Base-by-base conservation (phyloP, 805 yeast species). In the Saccharomycopsis selenospora region DNA sequence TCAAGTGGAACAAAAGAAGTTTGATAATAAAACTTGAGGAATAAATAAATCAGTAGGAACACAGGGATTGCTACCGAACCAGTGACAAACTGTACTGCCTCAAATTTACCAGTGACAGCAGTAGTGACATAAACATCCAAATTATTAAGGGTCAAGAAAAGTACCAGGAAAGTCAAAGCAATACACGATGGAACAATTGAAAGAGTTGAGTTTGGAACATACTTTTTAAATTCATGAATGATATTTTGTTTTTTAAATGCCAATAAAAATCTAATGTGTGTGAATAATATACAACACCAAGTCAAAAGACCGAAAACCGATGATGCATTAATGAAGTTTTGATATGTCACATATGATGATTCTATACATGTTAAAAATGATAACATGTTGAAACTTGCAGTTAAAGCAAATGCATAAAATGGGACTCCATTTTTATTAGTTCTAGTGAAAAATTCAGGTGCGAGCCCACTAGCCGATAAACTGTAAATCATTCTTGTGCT, bases 31-130 rank as follows among this genome's bases (percentile, higher is more conserved):
- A 44, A 57, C 69, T 71, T 66, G 63, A 69, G 14, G 65, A 70
- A 52, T 56, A 42, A 44, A 55, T 64, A 60, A 61, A 60, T 26
- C 7, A 64, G 55, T 17, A 70, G 2, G 53, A 68, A 71, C 7
- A 70, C 66, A 14, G 76, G 76, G 43, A 84, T 72, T 26, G 85
- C 85, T 58, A 85, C 80, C 66, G 85, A 84, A 41, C 90, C 89
- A 28, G 91, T 82, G 59, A 85, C 81, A 60, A 85, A 85, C 17
- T 70, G 70, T 63, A 78, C 76, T 66, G 79, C 80, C 54, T 76
- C 74, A 61, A 84, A 80, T 13, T 63, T 33, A 6, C 29, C 13
- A 14, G 42, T 40, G 25, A 28, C 28, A 7, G 47, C 66, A 49
- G 76, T 72, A 45, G 78, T 78, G 55, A 85, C 67, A 68, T 85